Conservation (phyloP, 148 eudicot species). For the Vaccinium macrocarpon region DNA sequence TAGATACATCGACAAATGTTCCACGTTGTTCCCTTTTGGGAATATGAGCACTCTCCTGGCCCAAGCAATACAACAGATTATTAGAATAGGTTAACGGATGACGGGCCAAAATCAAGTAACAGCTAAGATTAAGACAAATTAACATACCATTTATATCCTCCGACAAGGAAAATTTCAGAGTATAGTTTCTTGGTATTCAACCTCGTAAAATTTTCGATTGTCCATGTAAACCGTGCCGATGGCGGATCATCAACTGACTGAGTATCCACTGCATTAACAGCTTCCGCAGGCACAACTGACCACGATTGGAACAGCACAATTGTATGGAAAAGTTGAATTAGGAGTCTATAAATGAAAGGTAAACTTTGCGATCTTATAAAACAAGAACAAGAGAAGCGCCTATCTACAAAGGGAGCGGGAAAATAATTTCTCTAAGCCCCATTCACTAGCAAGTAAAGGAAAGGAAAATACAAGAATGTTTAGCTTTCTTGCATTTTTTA, state of each 20-base stretch:
- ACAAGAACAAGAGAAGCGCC: background rate
- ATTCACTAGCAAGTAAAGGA: too few relatives aligned
- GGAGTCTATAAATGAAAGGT: background rate
- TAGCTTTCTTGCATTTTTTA: too few relatives aligned
- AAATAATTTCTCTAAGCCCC: background rate
- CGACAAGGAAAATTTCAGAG: constrained; percentile 28
- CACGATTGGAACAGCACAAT: background rate
- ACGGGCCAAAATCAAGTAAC: background rate
- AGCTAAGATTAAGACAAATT: background rate
- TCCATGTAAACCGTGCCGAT: constrained; percentile 30
- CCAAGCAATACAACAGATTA: constrained; percentile 14
- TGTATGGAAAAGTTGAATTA: background rate
- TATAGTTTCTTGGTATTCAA: constrained; percentile 27
- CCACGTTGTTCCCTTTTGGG: constrained; percentile 95
- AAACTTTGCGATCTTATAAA: background rate
- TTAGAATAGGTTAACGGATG: background rate
- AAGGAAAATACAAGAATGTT: too few relatives aligned
- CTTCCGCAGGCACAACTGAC: constrained; percentile 21
- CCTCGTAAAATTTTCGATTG: constrained; percentile 32
- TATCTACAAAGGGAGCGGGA: background rate
- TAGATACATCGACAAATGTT: constrained; percentile 81
- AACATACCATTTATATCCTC: constrained; percentile 32
- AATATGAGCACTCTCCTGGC: constrained; percentile 87
- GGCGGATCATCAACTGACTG: constrained; percentile 27
- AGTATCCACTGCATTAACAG: constrained; percentile 18